A percentile compares a stretch with the other conserved stretches of the same genome.
Evolutionary conservation across 495 filamentous ascomycete species (phyloP).

Genomic region (Penicillium canescens): DNA sequence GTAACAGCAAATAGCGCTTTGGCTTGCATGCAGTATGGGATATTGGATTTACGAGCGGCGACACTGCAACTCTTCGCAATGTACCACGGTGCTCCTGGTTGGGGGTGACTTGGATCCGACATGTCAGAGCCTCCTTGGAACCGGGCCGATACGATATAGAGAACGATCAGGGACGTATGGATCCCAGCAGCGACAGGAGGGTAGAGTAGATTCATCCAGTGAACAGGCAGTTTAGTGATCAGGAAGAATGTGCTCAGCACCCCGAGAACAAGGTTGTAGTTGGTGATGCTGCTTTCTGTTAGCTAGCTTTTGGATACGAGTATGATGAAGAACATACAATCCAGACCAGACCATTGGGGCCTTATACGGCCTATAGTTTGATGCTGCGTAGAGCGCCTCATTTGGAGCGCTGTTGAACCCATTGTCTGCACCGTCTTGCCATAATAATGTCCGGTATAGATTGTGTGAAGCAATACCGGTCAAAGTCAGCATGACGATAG

Average conservation of each 20-base stretch:
- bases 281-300: conserved; percentile 59
- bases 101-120: conserved; percentile 68
- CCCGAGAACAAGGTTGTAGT: conserved; percentile 80
- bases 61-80: conserved; percentile 75
- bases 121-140: conserved; percentile 80
- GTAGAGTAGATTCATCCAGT: conserved; percentile 69
- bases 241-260: conserved; percentile 61
- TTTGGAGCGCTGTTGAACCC: conserved; percentile 82
- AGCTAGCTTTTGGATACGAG: conserved; percentile 4
- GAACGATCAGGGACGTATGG: conserved; percentile 56
- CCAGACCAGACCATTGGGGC: conserved; percentile 80
- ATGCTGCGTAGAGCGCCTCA: conserved; percentile 69
- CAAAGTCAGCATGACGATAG: conserved; percentile 70
- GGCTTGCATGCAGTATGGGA: conserved; percentile 74
- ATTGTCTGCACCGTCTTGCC: conserved; percentile 76
- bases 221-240: conserved; percentile 60
- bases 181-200: conserved; percentile 65
- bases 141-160: conserved; percentile 68
- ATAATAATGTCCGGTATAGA: conserved; percentile 74
- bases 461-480: conserved; percentile 82
- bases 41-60: conserved; percentile 51
- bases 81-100: conserved; percentile 77
- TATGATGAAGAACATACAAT: conserved; percentile 57
- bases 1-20: conserved; percentile 73
- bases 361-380: conserved; percentile 67